These are phyloP conservation scores for Asterionellopsis glacialis DNA, from an alignment of 108 stramenopile genomes.

Conservation along the genomic window DNA sequence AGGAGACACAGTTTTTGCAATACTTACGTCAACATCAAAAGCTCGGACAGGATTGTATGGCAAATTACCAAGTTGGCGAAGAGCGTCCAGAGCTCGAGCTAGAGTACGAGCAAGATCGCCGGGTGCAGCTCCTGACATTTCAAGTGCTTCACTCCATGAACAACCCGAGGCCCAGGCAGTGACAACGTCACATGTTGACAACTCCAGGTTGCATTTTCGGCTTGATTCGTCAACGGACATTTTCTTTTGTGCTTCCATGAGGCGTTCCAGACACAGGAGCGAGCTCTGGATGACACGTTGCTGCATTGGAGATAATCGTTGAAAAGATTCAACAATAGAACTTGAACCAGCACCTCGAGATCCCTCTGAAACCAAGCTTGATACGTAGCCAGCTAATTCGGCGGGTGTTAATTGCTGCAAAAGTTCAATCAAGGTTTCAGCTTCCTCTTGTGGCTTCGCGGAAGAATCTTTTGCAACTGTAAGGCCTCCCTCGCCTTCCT, in stretches of 20 bases:
- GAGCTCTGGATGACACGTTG: constrained; percentile 69
- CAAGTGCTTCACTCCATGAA: constrained; percentile 69
- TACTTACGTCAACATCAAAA: constrained; percentile 23
- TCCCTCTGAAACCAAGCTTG: constrained; percentile 62
- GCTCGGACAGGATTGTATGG: constrained; percentile 53
- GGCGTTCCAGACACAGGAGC: constrained; percentile 51
- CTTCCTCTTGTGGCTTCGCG: constrained; percentile 42
- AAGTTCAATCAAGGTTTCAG: constrained; percentile 31
- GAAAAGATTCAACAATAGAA: constrained; percentile 50
- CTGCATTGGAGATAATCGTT: constrained; percentile 40
- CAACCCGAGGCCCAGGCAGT: constrained; percentile 78
- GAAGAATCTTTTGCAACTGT: neutral
- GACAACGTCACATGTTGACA: constrained; percentile 61
- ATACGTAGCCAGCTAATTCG: constrained; percentile 78
- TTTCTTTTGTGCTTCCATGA: constrained; percentile 65
- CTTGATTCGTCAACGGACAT: constrained; percentile 47
- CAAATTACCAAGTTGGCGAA: constrained; percentile 68
- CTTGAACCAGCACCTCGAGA: constrained; percentile 30
- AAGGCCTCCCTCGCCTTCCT: neutral
- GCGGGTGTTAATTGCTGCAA: constrained; percentile 39
- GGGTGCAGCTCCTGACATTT: constrained; percentile 67
- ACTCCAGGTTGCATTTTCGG: constrained; percentile 51
- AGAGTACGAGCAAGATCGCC: constrained; percentile 74
- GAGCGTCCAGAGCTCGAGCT: constrained; percentile 68
- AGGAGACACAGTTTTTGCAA: constrained; percentile 30